Base-by-base conservation (phyloP, 2,329 filamentous ascomycete genomes). In the Fusarium phyllophilum region DNA sequence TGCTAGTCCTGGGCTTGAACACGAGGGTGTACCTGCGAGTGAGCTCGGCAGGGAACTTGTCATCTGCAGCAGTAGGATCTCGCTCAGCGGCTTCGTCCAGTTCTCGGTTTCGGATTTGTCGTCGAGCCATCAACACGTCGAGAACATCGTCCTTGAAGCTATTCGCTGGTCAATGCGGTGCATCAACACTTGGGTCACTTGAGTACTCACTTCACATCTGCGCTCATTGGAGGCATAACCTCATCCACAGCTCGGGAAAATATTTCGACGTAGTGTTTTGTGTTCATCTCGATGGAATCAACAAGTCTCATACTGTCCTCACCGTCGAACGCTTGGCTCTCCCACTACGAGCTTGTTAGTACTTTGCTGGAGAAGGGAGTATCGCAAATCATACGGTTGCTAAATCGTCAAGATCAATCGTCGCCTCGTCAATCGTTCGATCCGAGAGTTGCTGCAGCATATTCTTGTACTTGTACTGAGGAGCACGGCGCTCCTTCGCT, bases 101-200 rank as follows among this genome's bases (percentile, higher is more conserved):
- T 48, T 92, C 91, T 75, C 94, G 93, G 82, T 99, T 98, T 77
- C 95, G 91, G 78, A 92, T 92, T 77, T 94, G 91, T 77, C 96
- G 92, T 80, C 97, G 94, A 45, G 94, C 94, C 93, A 98, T 97
- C 79, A 99, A 92, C 36, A 99, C 94, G 83, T 99, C 96, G 48
- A 99, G 88, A 15, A 98, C 95, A 83, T 99, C 96, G 79, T 98
- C 95, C 83, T 98, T 98, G 88, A 97, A 98, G 76, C 92, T 94
- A 75, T 52, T 24, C 26, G 33, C 45, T 48, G 22, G 48, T 77
- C 33, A 76, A 66, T n/a, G 42, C 24, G 7, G 41, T 34, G 38
- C 18, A 6, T 33, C 34, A 7, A 31, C 17, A 26, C n/a, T 33
- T 29, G 20, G 17, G 29, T 31, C 22, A 29, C 9, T 18, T 12